A percentile compares a stretch with the other conserved stretches of the same genome.
These are phyloP conservation scores for Borovskyia barvae DNA, from an alignment of 208 protist species.

Conservation along the genomic window DNA sequence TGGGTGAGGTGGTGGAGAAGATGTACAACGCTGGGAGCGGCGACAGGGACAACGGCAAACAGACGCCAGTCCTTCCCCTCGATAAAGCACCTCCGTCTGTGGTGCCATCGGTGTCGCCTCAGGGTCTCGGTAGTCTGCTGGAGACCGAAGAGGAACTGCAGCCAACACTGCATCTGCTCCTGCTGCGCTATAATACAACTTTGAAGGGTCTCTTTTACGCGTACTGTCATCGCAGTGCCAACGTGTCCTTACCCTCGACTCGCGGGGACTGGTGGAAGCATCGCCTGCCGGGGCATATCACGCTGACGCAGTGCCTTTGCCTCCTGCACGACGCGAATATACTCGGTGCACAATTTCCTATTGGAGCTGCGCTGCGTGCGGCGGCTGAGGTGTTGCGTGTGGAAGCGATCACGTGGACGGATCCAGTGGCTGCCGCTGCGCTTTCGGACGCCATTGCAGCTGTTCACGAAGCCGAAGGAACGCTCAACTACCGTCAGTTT, in stretches of 20 bases:
- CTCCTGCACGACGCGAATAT: conserved; percentile 60
- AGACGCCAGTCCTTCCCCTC: conserved; percentile 6
- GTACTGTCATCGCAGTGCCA: conserved; percentile 35
- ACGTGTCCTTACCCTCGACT: conserved; percentile 61
- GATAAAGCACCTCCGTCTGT: conserved; percentile 6
- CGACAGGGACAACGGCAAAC: conserved; percentile 22
- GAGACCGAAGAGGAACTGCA: conserved; percentile 34
- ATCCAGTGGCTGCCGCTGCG: background rate
- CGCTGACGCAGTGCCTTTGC: conserved; percentile 60
- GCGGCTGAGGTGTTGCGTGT: conserved; percentile 36
- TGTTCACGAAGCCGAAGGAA: conserved; percentile 39
- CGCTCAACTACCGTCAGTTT: conserved; percentile 81
- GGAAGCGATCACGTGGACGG: conserved; percentile 15
- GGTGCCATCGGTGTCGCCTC: conserved; percentile 15
- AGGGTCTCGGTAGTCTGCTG: conserved; percentile 13
- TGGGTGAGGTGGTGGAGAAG: conserved; percentile 37
- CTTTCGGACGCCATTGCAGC: conserved; percentile 8
- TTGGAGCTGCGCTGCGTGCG: conserved; percentile 50
- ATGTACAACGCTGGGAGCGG: background rate
- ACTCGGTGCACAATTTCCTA: conserved; percentile 45
- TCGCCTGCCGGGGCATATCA: conserved; percentile 60
- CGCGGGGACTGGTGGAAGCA: conserved; percentile 72
- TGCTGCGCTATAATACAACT: conserved; percentile 72
- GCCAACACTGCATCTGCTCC: conserved; percentile 25
- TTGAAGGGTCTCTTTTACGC: conserved; percentile 56